Evolutionary conservation across 768 basidiomycete species (phyloP).

Genomic region (Mycena crocata): DNA sequence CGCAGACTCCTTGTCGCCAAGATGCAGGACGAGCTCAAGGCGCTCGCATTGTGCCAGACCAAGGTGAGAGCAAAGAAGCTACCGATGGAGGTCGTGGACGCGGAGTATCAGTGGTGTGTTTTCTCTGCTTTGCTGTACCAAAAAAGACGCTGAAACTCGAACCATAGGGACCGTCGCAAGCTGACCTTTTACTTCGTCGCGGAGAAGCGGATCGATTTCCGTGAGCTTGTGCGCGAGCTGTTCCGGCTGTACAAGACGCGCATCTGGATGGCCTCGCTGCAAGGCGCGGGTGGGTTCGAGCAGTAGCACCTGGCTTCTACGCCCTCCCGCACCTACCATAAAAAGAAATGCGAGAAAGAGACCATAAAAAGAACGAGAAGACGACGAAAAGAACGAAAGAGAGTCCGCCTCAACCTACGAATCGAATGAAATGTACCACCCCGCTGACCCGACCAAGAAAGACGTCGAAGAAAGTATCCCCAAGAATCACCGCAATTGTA

Average conservation of each 20-base stretch:
- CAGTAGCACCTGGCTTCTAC: no score
- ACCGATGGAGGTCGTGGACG: slow-evolving; percentile 98
- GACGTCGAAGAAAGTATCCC: no score
- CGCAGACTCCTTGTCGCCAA: slow-evolving; percentile 81
- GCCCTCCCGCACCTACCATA: no score
- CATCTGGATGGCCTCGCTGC: slow-evolving; percentile 94
- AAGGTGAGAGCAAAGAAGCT: slow-evolving; percentile 95
- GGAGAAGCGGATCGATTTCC: slow-evolving; percentile 95
- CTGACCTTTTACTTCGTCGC: slow-evolving; percentile 98
- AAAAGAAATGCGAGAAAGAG: no score
- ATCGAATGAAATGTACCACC: no score
- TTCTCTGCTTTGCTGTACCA: neutral
- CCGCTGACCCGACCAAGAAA: no score
- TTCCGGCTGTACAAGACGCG: slow-evolving; percentile 96
- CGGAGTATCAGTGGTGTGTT: slow-evolving; percentile 96
- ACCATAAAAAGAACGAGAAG: no score
- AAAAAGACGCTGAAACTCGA: neutral
- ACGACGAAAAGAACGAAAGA: no score
- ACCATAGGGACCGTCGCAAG: slow-evolving; percentile 92
- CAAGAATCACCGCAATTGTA: no score
- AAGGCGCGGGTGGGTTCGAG: slow-evolving; percentile 50
- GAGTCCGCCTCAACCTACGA: no score
- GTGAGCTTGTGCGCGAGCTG: slow-evolving; percentile 94
- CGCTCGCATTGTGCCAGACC: slow-evolving; percentile 88
- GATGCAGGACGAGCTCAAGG: slow-evolving; percentile 91